Percentiles rank a stretch among this genome's conserved stretches.
phyloP scores from a whole-genome alignment of 2,329 filamentous ascomycete genomes.

The Penicillium digitatum region DNA sequence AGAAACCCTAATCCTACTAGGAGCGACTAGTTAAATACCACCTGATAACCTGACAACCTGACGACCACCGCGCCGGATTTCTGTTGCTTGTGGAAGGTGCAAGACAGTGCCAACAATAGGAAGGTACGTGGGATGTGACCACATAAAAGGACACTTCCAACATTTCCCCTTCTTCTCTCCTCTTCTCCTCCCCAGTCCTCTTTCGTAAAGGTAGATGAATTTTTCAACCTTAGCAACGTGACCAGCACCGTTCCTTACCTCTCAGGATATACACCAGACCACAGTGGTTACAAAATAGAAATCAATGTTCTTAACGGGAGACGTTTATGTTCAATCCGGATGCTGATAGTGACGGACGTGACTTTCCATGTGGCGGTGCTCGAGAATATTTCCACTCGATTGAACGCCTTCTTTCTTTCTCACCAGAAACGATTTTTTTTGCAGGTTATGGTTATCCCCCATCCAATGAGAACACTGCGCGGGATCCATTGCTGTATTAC shows the following conservation, averaged over 20 bases:
- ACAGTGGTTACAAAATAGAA: conserved; percentile 57
- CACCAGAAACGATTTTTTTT: conserved; percentile 47
- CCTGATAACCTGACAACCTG: too few relatives aligned
- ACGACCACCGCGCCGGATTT: too few relatives aligned
- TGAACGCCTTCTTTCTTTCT: conserved; percentile 42
- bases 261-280: conserved; percentile 59
- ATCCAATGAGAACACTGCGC: conserved; percentile 15
- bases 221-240: conserved; percentile 50
- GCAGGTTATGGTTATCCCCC: conserved; percentile 51
- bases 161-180: too few relatives aligned
- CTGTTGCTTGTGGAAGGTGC: neutral
- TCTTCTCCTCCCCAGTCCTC: neutral
- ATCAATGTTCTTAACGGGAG: conserved; percentile 49
- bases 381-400: conserved; percentile 44
- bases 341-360: conserved; percentile 50
- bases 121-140: neutral
- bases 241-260: conserved; percentile 51
- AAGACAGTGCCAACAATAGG: neutral
- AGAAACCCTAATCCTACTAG: too few relatives aligned
- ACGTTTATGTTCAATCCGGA: conserved; percentile 52
- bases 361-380: conserved; percentile 52
- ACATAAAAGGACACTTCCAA: neutral
- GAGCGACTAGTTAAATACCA: too few relatives aligned
- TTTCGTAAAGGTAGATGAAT: conserved; percentile 45
- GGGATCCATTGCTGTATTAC: conserved; percentile 24